phyloP scores from a whole-genome alignment of 306 rosid genomes.

The Cucumis sativus region DNA sequence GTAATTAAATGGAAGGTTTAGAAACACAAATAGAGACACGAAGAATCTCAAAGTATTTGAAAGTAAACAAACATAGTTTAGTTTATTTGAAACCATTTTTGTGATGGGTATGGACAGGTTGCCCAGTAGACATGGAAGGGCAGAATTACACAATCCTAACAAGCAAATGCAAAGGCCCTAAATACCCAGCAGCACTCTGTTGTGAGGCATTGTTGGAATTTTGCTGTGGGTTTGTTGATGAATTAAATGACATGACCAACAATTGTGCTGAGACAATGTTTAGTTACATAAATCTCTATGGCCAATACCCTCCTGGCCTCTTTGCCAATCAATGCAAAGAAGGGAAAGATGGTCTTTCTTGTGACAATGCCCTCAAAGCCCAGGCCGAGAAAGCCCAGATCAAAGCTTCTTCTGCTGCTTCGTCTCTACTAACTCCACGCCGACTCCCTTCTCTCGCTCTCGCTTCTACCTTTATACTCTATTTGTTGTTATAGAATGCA shows the following conservation, averaged over 20 bases:
- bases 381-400: not conserved
- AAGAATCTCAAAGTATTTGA: too few species aligned
- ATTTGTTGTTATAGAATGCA: not conserved
- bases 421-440: not conserved
- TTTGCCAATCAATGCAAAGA: constrained; percentile 65
- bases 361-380: constrained; percentile 1
- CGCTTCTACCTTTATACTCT: not conserved
- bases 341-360: constrained; percentile 51
- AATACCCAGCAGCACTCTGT: constrained; percentile 46
- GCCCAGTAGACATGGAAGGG: constrained; percentile 45
- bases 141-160: constrained; percentile 73
- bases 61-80: too few species aligned
- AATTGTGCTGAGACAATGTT: constrained; percentile 71
- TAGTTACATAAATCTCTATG: constrained; percentile 79
- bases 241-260: constrained; percentile 27
- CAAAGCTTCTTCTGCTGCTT: constrained; percentile 1
- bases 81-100: not conserved
- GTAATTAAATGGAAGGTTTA: too few species aligned
- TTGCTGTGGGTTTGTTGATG: constrained; percentile 43
- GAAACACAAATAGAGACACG: too few species aligned
- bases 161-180: constrained; percentile 87
- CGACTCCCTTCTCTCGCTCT: not conserved
- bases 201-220: constrained; percentile 75
- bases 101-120: constrained; percentile 23
- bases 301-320: constrained; percentile 81